Percentiles rank a stretch among this genome's conserved stretches.
phyloP scores from a whole-genome alignment of 768 basidiomycete species.

The Arthromyces matolae region DNA sequence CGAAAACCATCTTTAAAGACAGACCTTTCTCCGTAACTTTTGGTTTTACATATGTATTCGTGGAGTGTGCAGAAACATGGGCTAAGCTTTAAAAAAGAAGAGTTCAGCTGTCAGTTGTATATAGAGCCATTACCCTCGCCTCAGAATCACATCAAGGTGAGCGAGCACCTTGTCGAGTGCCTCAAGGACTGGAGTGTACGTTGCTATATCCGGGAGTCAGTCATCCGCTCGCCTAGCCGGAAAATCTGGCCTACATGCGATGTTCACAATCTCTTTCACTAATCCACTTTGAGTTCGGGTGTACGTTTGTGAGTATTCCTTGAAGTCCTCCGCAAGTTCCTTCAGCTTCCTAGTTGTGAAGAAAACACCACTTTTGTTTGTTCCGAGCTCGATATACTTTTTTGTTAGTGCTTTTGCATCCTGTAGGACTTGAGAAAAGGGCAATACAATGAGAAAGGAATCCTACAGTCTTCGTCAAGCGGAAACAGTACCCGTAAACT shows the following conservation, averaged over 20 bases:
- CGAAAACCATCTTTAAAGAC: background rate
- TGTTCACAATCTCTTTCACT: conserved; percentile 89
- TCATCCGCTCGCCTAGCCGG: conserved; percentile 49
- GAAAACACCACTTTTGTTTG: conserved; percentile 80
- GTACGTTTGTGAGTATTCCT: conserved; percentile 66
- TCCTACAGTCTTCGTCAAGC: conserved; percentile 85
- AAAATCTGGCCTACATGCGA: conserved; percentile 63
- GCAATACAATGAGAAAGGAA: conserved; percentile 6
- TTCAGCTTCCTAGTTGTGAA: conserved; percentile 83
- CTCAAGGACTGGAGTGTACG: conserved; percentile 88
- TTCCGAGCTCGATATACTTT: conserved; percentile 79
- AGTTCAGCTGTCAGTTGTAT: background rate
- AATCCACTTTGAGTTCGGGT: conserved; percentile 71
- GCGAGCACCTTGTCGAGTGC: conserved; percentile 80
- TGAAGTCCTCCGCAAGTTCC: conserved; percentile 65
- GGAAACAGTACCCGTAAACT: conserved; percentile 88
- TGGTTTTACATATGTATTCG: conserved; percentile 87
- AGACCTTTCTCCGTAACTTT: conserved; percentile 71
- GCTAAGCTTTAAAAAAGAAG: conserved; percentile 70
- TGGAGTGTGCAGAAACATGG: conserved; percentile 84
- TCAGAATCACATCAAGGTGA: conserved; percentile 86
- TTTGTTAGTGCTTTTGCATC: conserved; percentile 73
- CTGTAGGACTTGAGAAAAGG: conserved; percentile 35
- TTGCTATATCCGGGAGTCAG: conserved; percentile 49
- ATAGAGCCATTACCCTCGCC: conserved; percentile 41